These are phyloP conservation scores for Pythium folliculosum DNA, from an alignment of 352 stramenopile species.

Conservation along the genomic window DNA sequence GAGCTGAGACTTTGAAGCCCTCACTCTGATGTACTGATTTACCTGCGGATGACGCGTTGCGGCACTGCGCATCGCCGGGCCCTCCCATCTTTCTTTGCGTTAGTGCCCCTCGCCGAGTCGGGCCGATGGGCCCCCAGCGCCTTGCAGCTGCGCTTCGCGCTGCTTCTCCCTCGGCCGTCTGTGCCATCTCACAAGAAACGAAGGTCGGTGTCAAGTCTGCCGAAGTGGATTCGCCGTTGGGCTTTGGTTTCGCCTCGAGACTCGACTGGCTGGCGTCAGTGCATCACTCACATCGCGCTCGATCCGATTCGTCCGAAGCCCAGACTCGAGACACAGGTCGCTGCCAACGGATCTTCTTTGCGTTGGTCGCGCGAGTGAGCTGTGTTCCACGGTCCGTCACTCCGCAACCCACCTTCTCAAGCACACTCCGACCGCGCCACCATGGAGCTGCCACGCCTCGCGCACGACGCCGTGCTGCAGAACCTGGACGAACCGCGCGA, in stretches of 20 bases:
- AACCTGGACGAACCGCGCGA: conserved; percentile 35
- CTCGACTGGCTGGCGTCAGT: conserved; percentile 13
- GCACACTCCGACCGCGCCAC: neutral
- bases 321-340: neutral
- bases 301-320: neutral
- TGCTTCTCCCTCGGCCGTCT: neutral
- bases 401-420: neutral
- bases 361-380: neutral
- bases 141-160: conserved; percentile 9
- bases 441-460: conserved; percentile 37
- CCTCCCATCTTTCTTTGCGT: conserved; percentile 18
- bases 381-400: neutral
- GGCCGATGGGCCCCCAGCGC: neutral
- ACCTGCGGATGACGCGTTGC: conserved; percentile 1
- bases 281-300: neutral
- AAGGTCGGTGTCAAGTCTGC: conserved; percentile 9
- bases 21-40: conserved; percentile 10
- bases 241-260: too few species aligned
- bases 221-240: conserved; percentile 4
- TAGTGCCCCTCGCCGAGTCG: neutral
- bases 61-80: neutral
- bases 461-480: conserved; percentile 35
- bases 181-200: conserved; percentile 3
- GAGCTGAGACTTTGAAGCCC: too few species aligned
- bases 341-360: neutral